A percentile compares a stretch with the other conserved stretches of the same genome.
Conservation (phyloP, 768 basidiomycete species). For the Crepidotus variabilis region DNA sequence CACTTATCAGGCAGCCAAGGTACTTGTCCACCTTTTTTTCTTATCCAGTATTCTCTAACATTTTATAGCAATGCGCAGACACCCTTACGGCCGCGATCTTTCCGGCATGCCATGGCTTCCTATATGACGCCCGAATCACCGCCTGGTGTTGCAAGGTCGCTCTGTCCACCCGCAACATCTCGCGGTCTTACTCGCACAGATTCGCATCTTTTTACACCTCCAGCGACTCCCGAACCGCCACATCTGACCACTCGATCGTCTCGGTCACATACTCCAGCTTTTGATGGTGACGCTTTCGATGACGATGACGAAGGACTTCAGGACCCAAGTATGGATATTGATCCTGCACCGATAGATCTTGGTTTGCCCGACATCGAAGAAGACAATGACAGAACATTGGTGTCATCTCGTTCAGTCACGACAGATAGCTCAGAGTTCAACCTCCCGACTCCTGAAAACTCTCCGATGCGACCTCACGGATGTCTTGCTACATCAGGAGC, state of each 20-base stretch:
- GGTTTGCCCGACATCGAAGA: not conserved
- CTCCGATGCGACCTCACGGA: not conserved
- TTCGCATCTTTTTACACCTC: not conserved
- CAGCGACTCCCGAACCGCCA: not conserved
- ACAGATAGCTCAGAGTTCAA: not conserved
- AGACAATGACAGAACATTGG: not conserved
- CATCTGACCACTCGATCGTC: not conserved
- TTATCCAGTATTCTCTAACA: not conserved
- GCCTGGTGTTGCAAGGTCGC: not conserved
- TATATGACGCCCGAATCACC: not conserved
- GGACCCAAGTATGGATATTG: not conserved
- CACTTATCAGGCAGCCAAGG: not conserved
- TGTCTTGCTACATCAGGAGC: not conserved
- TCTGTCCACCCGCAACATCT: not conserved
- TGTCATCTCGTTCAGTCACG: not conserved
- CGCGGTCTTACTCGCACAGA: not conserved
- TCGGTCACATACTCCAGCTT: not conserved
- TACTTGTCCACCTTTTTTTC: not conserved
- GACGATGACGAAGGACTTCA: not conserved
- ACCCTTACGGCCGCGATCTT: slow-evolving; percentile 2
- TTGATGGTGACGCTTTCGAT: not conserved
- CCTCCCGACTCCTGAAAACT: not conserved
- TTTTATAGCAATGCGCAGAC: slow-evolving; percentile 3
- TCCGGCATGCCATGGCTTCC: not conserved
- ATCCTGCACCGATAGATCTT: not conserved